These are phyloP conservation scores for cucumber (Cucumis sativus) DNA, from an alignment of 306 rosid genomes.

Conservation along the genomic window DNA sequence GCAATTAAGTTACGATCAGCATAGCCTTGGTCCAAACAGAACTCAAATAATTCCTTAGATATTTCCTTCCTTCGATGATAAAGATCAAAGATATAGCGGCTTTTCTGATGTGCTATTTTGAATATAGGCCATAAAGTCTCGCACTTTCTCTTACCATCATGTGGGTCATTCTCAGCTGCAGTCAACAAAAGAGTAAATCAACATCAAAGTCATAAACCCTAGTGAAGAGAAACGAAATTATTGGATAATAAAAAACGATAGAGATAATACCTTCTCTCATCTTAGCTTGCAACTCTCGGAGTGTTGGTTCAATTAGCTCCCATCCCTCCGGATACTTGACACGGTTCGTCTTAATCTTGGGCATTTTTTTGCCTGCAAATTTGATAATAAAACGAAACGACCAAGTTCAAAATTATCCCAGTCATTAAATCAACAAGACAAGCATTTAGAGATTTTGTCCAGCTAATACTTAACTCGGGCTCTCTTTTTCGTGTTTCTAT, in stretches of 20 bases:
- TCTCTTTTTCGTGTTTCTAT: background rate
- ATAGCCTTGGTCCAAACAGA: constrained; percentile 39
- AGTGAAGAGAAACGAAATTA: background rate
- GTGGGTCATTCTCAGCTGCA: constrained; percentile 40
- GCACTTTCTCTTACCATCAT: constrained; percentile 46
- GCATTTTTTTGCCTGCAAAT: constrained; percentile 46
- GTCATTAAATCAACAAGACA: background rate
- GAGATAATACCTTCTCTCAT: constrained; percentile 82
- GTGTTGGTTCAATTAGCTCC: constrained; percentile 87
- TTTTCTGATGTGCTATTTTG: constrained; percentile 40
- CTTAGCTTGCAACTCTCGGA: constrained; percentile 84
- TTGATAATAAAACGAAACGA: background rate
- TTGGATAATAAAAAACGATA: background rate
- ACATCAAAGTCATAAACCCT: background rate
- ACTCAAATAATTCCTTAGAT: constrained; percentile 35
- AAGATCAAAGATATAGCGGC: constrained; percentile 37
- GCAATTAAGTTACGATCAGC: constrained; percentile 40
- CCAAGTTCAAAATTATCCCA: background rate
- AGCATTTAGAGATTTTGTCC: background rate
- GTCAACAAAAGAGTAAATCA: background rate
- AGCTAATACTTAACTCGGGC: background rate
- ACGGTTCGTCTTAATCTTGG: constrained; percentile 84
- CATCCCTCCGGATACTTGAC: constrained; percentile 89
- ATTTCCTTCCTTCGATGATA: constrained; percentile 40
- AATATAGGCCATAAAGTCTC: constrained; percentile 44